A percentile compares a stretch with the other conserved stretches of the same genome.
Evolutionary conservation across 2,329 filamentous ascomycete genomes (phyloP).

Genomic region (Madurella mycetomatis): DNA sequence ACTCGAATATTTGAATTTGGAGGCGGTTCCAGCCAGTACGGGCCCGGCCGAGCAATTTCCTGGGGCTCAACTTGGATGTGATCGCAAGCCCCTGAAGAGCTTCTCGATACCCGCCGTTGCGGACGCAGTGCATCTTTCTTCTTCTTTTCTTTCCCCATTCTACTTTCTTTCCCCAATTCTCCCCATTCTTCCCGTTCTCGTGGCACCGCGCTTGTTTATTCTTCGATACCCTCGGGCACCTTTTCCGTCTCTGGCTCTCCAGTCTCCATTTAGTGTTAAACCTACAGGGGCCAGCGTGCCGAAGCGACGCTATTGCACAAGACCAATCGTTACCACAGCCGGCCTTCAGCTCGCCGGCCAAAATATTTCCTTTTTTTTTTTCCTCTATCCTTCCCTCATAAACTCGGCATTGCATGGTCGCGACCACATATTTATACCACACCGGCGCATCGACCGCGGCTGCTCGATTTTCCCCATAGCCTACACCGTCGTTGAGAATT

Average conservation of each 20-base stretch:
- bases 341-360: conserved; percentile 18
- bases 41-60: conserved; percentile 25
- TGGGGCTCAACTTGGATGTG: conserved; percentile 19
- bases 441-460: conserved; percentile 1
- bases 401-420: conserved; percentile 4
- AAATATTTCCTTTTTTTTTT: conserved; percentile 17
- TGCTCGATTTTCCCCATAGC: background rate
- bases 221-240: conserved; percentile 9
- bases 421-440: conserved; percentile 4
- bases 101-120: conserved; percentile 15
- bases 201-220: background rate
- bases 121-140: conserved; percentile 11
- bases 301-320: conserved; percentile 15
- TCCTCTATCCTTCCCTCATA: conserved; percentile 2
- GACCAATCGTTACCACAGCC: conserved; percentile 8
- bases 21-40: conserved; percentile 14
- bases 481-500: conserved; percentile 8
- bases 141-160: conserved; percentile 13
- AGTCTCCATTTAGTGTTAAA: background rate
- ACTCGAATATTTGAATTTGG: conserved; percentile 16
- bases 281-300: conserved; percentile 6
- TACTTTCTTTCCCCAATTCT: background rate
- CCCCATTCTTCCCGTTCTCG: background rate
- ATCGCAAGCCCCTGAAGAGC: conserved; percentile 25
- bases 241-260: background rate